Percentiles rank a stretch among this genome's conserved stretches.
Evolutionary conservation across 331 rosid species (phyloP).

Genomic region (Arachis monticola): DNA sequence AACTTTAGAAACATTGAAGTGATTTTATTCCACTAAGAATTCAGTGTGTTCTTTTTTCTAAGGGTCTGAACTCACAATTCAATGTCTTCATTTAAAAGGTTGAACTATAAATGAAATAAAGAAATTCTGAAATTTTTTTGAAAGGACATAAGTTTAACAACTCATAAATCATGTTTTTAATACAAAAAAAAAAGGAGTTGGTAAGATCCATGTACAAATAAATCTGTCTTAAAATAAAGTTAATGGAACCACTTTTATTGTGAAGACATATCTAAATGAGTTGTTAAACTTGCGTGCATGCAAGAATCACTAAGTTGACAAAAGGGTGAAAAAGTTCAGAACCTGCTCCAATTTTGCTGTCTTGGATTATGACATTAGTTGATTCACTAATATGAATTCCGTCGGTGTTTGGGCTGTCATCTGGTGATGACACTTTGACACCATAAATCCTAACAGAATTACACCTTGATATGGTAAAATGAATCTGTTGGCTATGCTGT

Average conservation of each 20-base stretch:
- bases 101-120: background rate
- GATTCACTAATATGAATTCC: constrained; percentile 95
- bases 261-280: no score
- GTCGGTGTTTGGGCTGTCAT: constrained; percentile 96
- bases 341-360: constrained; percentile 96
- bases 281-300: no score
- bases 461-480: constrained; percentile 68
- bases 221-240: no score
- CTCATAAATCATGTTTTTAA: no score
- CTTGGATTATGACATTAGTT: constrained; percentile 78
- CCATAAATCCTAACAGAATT: constrained; percentile 68
- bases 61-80: no score
- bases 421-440: constrained; percentile 77
- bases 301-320: background rate
- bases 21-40: background rate
- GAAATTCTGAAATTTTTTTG: background rate
- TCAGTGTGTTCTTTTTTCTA: background rate
- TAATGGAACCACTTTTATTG: no score
- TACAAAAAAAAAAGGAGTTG: no score
- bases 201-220: no score
- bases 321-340: constrained; percentile 30
- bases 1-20: no score
- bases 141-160: no score
- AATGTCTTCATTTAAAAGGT: no score
- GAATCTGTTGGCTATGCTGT: constrained; percentile 94